Percentiles rank a stretch among this genome's conserved stretches.
phyloP scores from a whole-genome alignment of 805 yeast genomes.

The Ogataea haglerorum region DNA sequence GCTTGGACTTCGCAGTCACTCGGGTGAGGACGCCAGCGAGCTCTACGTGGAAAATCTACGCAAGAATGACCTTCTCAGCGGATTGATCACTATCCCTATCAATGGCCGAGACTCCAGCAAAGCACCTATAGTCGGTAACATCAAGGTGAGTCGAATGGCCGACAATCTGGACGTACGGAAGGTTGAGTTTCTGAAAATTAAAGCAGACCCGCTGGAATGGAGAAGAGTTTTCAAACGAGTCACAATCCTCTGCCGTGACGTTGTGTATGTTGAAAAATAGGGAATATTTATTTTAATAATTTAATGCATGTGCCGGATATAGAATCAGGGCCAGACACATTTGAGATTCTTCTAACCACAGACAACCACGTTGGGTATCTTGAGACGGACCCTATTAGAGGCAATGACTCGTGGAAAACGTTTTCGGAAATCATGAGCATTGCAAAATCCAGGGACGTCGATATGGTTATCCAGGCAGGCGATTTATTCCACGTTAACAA shows the following conservation, averaged over 20 bases:
- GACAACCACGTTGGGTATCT: slow-evolving; percentile 96
- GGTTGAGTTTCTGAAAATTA: slow-evolving; percentile 51
- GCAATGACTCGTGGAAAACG: slow-evolving; percentile 85
- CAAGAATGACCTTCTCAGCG: slow-evolving; percentile 30
- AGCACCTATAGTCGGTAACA: slow-evolving; percentile 43
- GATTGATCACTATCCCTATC: slow-evolving; percentile 37
- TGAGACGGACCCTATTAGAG: slow-evolving; percentile 85
- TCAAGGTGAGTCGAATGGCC: slow-evolving; percentile 39
- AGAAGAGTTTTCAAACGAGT: slow-evolving; percentile 59
- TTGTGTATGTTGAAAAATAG: slow-evolving; percentile 41
- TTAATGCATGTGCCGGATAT: slow-evolving; percentile 40
- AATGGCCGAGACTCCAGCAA: slow-evolving; percentile 44
- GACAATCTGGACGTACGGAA: slow-evolving; percentile 41
- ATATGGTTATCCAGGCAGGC: slow-evolving; percentile 88
- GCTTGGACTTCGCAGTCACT: slow-evolving; percentile 36
- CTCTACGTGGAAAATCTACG: slow-evolving; percentile 19
- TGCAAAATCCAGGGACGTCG: slow-evolving; percentile 71
- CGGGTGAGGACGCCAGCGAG: slow-evolving; percentile 20
- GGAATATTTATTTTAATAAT: neutral
- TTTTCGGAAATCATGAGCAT: slow-evolving; percentile 78
- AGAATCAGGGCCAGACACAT: slow-evolving; percentile 59
- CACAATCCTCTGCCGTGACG: slow-evolving; percentile 54
- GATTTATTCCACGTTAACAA: slow-evolving; percentile 89
- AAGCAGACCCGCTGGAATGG: slow-evolving; percentile 76
- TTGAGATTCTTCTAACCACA: slow-evolving; percentile 78